Evolutionary conservation across 2,329 filamentous ascomycete species (phyloP).

Genomic region (Penicillium palitans): DNA sequence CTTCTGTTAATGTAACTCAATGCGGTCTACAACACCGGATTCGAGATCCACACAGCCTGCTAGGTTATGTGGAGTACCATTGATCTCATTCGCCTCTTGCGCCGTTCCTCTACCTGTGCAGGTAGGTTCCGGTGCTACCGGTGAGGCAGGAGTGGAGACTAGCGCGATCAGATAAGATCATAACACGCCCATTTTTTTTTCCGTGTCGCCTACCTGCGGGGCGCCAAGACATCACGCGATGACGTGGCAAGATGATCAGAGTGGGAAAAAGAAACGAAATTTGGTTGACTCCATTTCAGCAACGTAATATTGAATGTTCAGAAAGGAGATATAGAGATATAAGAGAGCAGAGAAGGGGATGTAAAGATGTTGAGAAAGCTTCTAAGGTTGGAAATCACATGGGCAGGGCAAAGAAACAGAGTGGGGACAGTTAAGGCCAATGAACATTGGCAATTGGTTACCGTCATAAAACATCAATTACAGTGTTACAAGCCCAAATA

Average conservation of each 20-base stretch:
- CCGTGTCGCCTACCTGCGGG: constrained; percentile 2
- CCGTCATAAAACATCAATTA: background rate
- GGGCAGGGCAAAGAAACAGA: background rate
- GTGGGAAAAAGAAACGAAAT: background rate
- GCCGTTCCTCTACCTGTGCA: constrained; percentile 4
- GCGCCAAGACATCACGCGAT: constrained; percentile 5
- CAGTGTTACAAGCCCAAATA: background rate
- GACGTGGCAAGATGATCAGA: constrained; percentile 9
- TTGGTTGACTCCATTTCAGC: background rate
- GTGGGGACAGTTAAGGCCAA: background rate
- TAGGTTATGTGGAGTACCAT: background rate
- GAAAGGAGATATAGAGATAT: background rate
- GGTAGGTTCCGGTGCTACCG: constrained; percentile 6
- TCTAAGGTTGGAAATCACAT: constrained; percentile 6
- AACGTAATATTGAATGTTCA: background rate
- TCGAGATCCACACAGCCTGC: constrained; percentile 7
- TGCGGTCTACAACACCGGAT: constrained; percentile 11
- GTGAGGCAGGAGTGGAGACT: constrained; percentile 20
- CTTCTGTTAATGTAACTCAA: background rate
- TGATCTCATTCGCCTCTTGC: constrained; percentile 12
- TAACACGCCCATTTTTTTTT: constrained; percentile 6
- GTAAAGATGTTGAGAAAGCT: background rate
- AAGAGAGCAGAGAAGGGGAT: background rate
- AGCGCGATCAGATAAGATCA: constrained; percentile 29
- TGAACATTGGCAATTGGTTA: background rate